These are phyloP conservation scores for Trypanosoma scelopori DNA, from an alignment of 208 protist genomes.

Conservation along the genomic window DNA sequence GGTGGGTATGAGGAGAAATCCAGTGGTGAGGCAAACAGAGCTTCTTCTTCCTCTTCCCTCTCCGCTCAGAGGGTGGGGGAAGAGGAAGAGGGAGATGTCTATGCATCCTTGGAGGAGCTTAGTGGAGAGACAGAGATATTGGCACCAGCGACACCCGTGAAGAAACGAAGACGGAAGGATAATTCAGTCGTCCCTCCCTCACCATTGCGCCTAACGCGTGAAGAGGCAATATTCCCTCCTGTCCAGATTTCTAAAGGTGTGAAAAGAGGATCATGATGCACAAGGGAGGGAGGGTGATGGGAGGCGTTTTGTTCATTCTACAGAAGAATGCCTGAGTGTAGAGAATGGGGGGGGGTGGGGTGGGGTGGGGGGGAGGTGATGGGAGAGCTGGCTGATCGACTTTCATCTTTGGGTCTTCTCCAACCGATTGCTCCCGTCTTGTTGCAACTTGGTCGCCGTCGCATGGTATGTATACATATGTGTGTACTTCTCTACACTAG, in stretches of 20 bases:
- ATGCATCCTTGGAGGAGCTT: conserved; percentile 4
- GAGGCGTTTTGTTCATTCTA: conserved; percentile 4
- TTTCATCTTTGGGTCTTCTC: background rate
- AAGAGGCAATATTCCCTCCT: background rate
- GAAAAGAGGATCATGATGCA: background rate
- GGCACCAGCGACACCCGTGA: conserved; percentile 26
- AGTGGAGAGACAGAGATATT: conserved; percentile 27
- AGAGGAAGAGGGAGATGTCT: background rate
- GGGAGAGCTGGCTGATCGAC: background rate
- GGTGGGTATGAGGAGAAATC: background rate
- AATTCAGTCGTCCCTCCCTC: conserved; percentile 23
- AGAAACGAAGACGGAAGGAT: conserved; percentile 21
- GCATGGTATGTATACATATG: background rate
- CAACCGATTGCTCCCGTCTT: background rate
- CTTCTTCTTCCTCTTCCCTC: background rate
- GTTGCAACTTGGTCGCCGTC: background rate
- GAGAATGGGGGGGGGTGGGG: too few species aligned
- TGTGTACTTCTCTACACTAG: background rate
- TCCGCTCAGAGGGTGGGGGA: too few species aligned
- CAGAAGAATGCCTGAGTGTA: too few species aligned
- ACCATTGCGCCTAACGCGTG: conserved; percentile 17
- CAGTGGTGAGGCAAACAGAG: background rate
- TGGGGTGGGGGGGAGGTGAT: too few species aligned
- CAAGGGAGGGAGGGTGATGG: too few species aligned
- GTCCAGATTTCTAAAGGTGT: background rate